A percentile compares a stretch with the other conserved stretches of the same genome.
phyloP scores from a whole-genome alignment of 805 yeast genomes.

The Yamadazyma scolyti region DNA sequence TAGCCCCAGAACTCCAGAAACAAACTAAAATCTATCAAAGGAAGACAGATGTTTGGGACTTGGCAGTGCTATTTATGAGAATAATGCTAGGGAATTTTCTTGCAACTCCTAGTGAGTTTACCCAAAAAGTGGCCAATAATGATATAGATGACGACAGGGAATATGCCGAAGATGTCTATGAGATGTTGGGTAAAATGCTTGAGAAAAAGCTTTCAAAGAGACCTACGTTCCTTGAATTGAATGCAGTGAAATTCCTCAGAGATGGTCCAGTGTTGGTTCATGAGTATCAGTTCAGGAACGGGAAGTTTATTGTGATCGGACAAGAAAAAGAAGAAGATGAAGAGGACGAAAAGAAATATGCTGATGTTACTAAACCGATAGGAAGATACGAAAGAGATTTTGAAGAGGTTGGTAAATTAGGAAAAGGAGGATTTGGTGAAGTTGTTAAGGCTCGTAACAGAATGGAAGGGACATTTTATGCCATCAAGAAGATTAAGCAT shows the following conservation, averaged over 20 bases:
- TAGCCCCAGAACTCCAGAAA: slow-evolving; percentile 68
- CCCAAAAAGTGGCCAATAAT: slow-evolving; percentile 17
- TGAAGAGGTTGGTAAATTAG: slow-evolving; percentile 88
- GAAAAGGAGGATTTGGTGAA: slow-evolving; percentile 96
- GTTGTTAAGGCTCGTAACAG: slow-evolving; percentile 95
- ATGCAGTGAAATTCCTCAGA: slow-evolving; percentile 80
- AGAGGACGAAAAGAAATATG: background rate
- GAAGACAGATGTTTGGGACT: slow-evolving; percentile 90
- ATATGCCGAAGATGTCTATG: slow-evolving; percentile 62
- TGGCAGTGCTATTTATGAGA: slow-evolving; percentile 67
- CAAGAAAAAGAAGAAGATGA: slow-evolving; percentile 3
- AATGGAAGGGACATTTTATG: slow-evolving; percentile 92
- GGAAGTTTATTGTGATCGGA: slow-evolving; percentile 6
- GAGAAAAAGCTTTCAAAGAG: slow-evolving; percentile 64
- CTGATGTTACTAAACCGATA: slow-evolving; percentile 12
- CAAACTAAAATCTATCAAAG: slow-evolving; percentile 50
- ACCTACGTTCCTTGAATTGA: slow-evolving; percentile 77
- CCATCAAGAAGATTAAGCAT: slow-evolving; percentile 87
- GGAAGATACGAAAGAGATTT: slow-evolving; percentile 91
- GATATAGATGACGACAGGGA: slow-evolving; percentile 57
- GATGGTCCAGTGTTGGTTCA: slow-evolving; percentile 46
- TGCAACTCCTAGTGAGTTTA: slow-evolving; percentile 36
- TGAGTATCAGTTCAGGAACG: slow-evolving; percentile 9
- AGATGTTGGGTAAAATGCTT: slow-evolving; percentile 64
- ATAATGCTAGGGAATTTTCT: slow-evolving; percentile 46